Percentiles rank a stretch among this genome's conserved stretches.
These are phyloP conservation scores for Stephania japonica DNA, from an alignment of 164 flowering plant genomes.

Conservation along the genomic window DNA sequence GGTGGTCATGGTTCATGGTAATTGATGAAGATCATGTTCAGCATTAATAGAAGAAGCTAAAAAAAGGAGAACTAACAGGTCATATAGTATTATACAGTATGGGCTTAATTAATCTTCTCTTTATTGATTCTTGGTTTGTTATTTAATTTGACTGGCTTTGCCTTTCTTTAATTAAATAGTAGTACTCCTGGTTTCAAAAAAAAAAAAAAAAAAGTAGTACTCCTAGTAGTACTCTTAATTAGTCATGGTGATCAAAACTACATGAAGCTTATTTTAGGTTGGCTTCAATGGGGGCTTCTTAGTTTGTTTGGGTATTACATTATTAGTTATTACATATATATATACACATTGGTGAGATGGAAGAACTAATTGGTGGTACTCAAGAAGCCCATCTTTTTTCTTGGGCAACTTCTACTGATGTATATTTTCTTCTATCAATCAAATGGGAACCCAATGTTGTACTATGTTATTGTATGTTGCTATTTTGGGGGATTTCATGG, in stretches of 20 bases:
- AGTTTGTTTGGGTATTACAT: slow-evolving; percentile 16
- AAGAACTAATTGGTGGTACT: slow-evolving; percentile 2
- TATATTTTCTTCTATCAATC: not conserved
- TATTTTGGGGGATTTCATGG: not conserved
- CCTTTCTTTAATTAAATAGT: too few relatives aligned
- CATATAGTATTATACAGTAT: slow-evolving; percentile 16
- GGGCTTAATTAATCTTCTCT: not conserved
- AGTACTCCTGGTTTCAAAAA: too few relatives aligned
- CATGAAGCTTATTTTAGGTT: slow-evolving; percentile 36
- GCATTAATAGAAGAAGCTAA: not conserved
- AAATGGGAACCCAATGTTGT: slow-evolving; percentile 6
- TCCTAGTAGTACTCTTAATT: too few relatives aligned
- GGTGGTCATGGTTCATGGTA: slow-evolving; percentile 78
- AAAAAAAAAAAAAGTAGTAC: not conserved
- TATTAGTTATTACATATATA: too few relatives aligned
- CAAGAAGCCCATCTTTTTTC: slow-evolving; percentile 16
- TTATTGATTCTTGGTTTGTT: not conserved
- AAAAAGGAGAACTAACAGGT: slow-evolving; percentile 21
- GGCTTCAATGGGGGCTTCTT: slow-evolving; percentile 23
- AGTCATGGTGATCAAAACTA: slow-evolving; percentile 12
- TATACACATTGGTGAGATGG: not conserved
- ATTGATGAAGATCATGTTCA: not conserved
- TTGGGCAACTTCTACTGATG: slow-evolving; percentile 1
- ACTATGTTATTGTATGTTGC: not conserved
- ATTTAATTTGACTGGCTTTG: slow-evolving; percentile 3